Percentiles rank a stretch among this genome's conserved stretches.
Conservation (phyloP, 768 basidiomycete genomes). For the Termitomyces sp. region DNA sequence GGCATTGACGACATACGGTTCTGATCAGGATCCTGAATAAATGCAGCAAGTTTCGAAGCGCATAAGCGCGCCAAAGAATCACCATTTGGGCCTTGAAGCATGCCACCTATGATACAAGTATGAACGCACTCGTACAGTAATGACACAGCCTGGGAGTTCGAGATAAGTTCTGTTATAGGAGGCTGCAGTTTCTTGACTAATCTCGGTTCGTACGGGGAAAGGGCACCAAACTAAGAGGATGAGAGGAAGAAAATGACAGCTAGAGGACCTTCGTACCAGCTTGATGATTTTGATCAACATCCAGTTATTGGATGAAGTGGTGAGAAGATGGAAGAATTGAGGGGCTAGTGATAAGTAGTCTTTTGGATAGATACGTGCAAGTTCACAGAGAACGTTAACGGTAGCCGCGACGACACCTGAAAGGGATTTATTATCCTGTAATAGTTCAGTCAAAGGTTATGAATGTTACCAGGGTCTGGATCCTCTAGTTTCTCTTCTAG, state of each 20-base stretch:
- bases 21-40: conserved; percentile 91
- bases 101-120: conserved; percentile 96
- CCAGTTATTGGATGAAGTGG: conserved; percentile 97
- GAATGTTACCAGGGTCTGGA: conserved; percentile 56
- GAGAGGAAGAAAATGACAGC: neutral
- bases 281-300: conserved; percentile 99
- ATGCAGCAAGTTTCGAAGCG: conserved; percentile 89
- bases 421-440: neutral
- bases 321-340: conserved; percentile 88
- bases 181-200: conserved; percentile 92
- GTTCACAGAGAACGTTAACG: conserved; percentile 92
- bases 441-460: neutral
- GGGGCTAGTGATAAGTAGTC: conserved; percentile 89
- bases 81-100: conserved; percentile 80
- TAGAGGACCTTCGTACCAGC: conserved; percentile 48
- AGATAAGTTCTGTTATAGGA: conserved; percentile 93
- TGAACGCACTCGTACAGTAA: conserved; percentile 97
- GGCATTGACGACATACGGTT: conserved; percentile 65
- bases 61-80: conserved; percentile 81
- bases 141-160: conserved; percentile 93
- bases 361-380: conserved; percentile 74
- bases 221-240: conserved; percentile 74
- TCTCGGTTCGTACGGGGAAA: conserved; percentile 90
- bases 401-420: conserved; percentile 91
- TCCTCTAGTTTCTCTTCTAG: conserved; percentile 83